Evolutionary conservation across 768 basidiomycete species (phyloP).

Genomic region (Cystobasidium ongulense): DNA sequence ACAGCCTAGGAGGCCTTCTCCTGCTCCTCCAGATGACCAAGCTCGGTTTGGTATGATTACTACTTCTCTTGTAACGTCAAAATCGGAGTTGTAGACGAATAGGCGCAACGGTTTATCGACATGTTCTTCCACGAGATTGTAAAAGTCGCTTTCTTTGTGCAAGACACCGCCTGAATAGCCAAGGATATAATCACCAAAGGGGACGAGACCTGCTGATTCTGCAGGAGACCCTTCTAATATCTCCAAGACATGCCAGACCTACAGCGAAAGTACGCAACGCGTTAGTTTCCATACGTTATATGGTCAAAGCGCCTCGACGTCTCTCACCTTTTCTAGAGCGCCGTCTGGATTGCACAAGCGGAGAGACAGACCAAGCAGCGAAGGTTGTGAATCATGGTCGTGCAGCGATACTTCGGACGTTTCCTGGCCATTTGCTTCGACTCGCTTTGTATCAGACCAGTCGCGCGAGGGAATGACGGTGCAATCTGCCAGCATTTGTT

Average conservation of each 20-base stretch:
- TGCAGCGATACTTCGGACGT: constrained; percentile 42
- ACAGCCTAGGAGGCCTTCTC: constrained; percentile 88
- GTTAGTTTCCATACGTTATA: neutral
- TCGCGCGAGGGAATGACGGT: constrained; percentile 71
- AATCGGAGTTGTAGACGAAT: constrained; percentile 94
- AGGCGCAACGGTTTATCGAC: constrained; percentile 85
- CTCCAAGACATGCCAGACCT: constrained; percentile 90
- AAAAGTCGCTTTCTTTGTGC: constrained; percentile 87
- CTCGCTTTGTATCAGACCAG: constrained; percentile 54
- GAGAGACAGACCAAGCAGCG: constrained; percentile 86
- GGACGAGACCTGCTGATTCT: constrained; percentile 81
- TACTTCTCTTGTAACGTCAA: constrained; percentile 60
- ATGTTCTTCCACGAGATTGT: constrained; percentile 64
- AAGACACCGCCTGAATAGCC: constrained; percentile 94
- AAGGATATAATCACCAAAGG: constrained; percentile 67
- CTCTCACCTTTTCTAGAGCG: constrained; percentile 56
- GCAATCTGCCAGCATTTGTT: constrained; percentile 57
- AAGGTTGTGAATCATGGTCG: constrained; percentile 56
- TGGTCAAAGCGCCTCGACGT: neutral
- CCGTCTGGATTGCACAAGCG: constrained; percentile 82
- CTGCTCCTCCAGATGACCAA: constrained; percentile 95
- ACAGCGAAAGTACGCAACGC: constrained; percentile 49
- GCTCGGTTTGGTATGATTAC: constrained; percentile 29
- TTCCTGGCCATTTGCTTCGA: constrained; percentile 42
- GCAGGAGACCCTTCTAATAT: constrained; percentile 93